These are phyloP conservation scores for Hanseniaspora lachancei DNA, from an alignment of 805 yeast genomes.

Conservation along the genomic window DNA sequence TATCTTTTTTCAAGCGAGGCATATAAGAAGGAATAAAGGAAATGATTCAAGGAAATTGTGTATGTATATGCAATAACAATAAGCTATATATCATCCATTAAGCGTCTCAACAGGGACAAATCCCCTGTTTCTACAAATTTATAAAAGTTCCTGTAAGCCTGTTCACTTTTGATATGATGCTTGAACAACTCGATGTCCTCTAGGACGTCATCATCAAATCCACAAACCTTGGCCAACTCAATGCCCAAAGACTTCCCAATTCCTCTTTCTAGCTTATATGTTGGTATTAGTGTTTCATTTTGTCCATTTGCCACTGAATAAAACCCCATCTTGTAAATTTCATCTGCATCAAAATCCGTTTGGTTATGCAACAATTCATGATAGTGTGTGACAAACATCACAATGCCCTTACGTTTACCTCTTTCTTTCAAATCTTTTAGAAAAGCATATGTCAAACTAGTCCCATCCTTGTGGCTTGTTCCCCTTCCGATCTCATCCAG, in stretches of 20 bases:
- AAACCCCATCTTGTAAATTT: slow-evolving; percentile 63
- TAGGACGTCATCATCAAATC: slow-evolving; percentile 38
- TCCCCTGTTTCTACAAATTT: slow-evolving; percentile 5
- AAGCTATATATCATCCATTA: not conserved
- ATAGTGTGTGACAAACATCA: slow-evolving; percentile 75
- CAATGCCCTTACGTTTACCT: slow-evolving; percentile 35
- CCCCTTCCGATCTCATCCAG: slow-evolving; percentile 96
- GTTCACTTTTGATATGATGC: not conserved
- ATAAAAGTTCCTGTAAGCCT: not conserved
- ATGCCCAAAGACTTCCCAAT: slow-evolving; percentile 61
- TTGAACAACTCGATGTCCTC: slow-evolving; percentile 15
- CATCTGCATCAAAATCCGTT: slow-evolving; percentile 29
- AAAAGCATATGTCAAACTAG: slow-evolving; percentile 64
- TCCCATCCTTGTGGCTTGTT: slow-evolving; percentile 70
- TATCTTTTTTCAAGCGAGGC: slow-evolving; percentile 22
- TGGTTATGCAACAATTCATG: slow-evolving; percentile 39
- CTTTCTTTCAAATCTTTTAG: slow-evolving; percentile 40
- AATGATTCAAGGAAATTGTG: not conserved
- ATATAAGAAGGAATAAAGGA: not conserved
- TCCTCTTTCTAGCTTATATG: slow-evolving; percentile 40
- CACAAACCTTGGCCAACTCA: slow-evolving; percentile 71
- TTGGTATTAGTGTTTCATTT: slow-evolving; percentile 30
- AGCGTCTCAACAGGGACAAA: not conserved
- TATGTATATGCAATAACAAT: no score
- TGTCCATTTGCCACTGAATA: slow-evolving; percentile 30